phyloP scores from a whole-genome alignment of 108 stramenopile species.

The Skeletonema menzelii region DNA sequence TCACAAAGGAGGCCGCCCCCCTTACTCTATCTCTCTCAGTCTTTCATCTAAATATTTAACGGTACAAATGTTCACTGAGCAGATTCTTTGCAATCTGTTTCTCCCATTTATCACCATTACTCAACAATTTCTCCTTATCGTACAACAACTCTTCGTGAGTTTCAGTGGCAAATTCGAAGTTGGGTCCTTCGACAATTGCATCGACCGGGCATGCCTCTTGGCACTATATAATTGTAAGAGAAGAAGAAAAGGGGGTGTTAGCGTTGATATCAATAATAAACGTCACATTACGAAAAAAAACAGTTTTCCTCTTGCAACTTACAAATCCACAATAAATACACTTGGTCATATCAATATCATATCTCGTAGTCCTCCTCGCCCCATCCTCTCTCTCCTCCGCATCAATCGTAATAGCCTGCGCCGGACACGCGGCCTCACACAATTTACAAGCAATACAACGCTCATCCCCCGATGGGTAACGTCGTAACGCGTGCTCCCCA shows the following conservation, averaged over 20 bases:
- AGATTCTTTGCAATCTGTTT: slow-evolving; percentile 97
- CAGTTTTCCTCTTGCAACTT: slow-evolving; percentile 2
- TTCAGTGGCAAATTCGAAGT: slow-evolving; percentile 99
- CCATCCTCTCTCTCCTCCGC: slow-evolving; percentile 94
- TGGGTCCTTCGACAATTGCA: slow-evolving; percentile 99
- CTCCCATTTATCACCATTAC: slow-evolving; percentile 99
- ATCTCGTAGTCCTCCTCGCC: slow-evolving; percentile 95
- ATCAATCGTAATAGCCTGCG: slow-evolving; percentile 99
- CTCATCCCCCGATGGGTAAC: slow-evolving; percentile 99
- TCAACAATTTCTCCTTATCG: slow-evolving; percentile 98
- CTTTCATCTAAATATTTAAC: slow-evolving; percentile 53
- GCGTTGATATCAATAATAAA: not conserved
- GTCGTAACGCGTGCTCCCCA: slow-evolving; percentile 96
- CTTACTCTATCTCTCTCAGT: not conserved
- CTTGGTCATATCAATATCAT: slow-evolving; percentile 99
- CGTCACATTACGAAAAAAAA: not conserved
- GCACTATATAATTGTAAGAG: slow-evolving; percentile 42
- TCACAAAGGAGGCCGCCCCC: not conserved
- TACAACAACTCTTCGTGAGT: slow-evolving; percentile 98
- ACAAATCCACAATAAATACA: slow-evolving; percentile 99
- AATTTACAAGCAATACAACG: slow-evolving; percentile 99
- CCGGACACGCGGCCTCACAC: slow-evolving; percentile 99
- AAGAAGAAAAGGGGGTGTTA: not conserved
- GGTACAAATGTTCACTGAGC: slow-evolving; percentile 95
- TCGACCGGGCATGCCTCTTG: slow-evolving; percentile 98